Evolutionary conservation across 2,329 filamentous ascomycete genomes (phyloP), one percentile per base, ranked within the genome.

Genomic region (Canariomyces notabilis): DNA sequence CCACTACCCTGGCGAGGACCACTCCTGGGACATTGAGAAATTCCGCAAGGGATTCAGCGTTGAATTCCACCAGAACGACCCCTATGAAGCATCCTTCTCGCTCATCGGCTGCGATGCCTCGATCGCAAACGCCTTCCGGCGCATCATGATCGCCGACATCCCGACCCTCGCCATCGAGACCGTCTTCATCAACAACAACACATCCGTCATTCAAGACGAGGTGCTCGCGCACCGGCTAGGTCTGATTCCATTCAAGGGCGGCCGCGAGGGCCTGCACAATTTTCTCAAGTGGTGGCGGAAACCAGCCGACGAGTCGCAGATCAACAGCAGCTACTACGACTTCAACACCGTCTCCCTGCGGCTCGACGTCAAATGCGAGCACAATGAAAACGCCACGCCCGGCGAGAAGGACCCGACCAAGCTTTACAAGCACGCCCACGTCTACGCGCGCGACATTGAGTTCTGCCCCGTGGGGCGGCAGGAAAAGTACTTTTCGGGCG

Each of bases 201-300:
- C 91, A 41, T 95, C 89, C 5, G 89, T 98, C 29, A 93, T 98
- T 61, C 91, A 97, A 66, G 93, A 98, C 64, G 93, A 98, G 72
- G 91, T 98, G 4, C 82, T 98, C 42, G 85, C 90, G 14, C 87
- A 93, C 65, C 80, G 93, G 36, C 75, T 98, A 23, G 93, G 93
- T 49, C 80, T 98, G 37, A 85, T 98, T 44, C 93, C 94, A 15
- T 83, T 98, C 57, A 85, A 83, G 55, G 93, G 88, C 56, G 80
- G 82, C 51, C 80, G 83, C 54, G 77, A 86, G 45, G 90, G 87
- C 42, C 74, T 98, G 45, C 73, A 73, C 48, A 80, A 85, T 58
- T 90, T 83, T 73, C 75, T 97, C 70, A 83, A 82, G 64, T 94
- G 87, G 83, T 89, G 80, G 68, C 80, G 80, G 66, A 89, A 87